phyloP scores from a whole-genome alignment of 306 rosid species.

The Gastrolobium bilobum region DNA sequence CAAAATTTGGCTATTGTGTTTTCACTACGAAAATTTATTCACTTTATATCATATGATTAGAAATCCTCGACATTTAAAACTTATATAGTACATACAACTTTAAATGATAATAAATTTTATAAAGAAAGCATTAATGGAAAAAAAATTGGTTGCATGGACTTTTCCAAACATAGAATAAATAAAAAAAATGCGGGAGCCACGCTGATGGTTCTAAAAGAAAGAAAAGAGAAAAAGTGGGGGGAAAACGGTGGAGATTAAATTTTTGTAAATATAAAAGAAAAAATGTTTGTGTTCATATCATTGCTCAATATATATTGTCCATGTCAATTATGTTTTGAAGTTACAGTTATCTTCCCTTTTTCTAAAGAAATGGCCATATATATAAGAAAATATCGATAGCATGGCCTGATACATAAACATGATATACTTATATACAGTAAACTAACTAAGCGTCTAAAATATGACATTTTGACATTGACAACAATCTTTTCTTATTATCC shows the following conservation, averaged over 20 bases:
- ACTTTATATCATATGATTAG: neutral
- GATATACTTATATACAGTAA: neutral
- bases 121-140: neutral
- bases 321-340: no score
- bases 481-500: neutral
- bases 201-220: neutral
- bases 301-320: no score
- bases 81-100: neutral
- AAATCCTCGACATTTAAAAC: neutral
- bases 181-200: neutral
- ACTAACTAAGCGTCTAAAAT: slow-evolving; percentile 19
- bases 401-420: neutral
- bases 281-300: no score
- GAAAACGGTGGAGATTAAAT: neutral
- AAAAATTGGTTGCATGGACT: neutral
- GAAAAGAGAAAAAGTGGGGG: neutral
- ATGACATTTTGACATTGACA: slow-evolving; percentile 23
- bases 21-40: neutral
- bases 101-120: neutral
- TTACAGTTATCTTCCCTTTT: neutral
- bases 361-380: neutral
- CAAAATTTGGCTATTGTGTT: neutral
- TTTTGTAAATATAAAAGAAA: no score
- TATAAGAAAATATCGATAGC: neutral
- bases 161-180: neutral